Evolutionary conservation across 108 stramenopile genomes (phyloP).

Genomic region (Discostella stelligeroides): DNA sequence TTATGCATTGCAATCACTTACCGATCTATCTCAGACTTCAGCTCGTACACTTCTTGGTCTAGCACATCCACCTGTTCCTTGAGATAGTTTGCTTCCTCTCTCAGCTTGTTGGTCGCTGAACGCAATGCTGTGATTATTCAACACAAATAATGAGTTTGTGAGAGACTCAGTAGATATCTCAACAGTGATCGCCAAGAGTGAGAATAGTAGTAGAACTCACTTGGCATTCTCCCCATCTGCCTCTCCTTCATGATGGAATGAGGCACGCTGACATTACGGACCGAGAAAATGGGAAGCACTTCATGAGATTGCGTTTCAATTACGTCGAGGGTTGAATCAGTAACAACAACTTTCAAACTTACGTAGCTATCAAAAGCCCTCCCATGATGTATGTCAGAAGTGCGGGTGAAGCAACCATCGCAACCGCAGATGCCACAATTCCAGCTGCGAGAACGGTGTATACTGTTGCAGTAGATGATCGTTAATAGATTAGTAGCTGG

Average conservation of each 20-base stretch:
- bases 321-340: not conserved
- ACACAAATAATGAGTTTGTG: too few relatives aligned
- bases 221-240: constrained; percentile 1
- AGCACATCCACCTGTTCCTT: constrained; percentile 24
- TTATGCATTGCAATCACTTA: constrained; percentile 10
- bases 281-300: too few relatives aligned
- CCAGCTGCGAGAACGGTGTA: not conserved
- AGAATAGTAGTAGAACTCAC: constrained; percentile 3
- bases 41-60: constrained; percentile 7
- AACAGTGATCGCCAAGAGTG: too few relatives aligned
- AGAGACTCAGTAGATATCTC: too few relatives aligned
- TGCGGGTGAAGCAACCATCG: constrained; percentile 22
- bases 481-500: not conserved
- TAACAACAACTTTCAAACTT: not conserved
- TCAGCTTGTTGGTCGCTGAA: constrained; percentile 20
- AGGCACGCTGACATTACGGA: not conserved
- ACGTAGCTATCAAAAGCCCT: constrained; percentile 20
- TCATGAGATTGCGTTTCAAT: too few relatives aligned
- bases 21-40: constrained; percentile 29
- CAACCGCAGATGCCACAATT: constrained; percentile 12
- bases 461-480: too few relatives aligned
- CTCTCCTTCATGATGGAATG: constrained; percentile 7
- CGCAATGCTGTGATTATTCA: constrained; percentile 35
- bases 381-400: constrained; percentile 14
- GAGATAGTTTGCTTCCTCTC: constrained; percentile 14